Evolutionary conservation across 495 filamentous ascomycete genomes (phyloP).

Genomic region (Penicillium diatomitis): DNA sequence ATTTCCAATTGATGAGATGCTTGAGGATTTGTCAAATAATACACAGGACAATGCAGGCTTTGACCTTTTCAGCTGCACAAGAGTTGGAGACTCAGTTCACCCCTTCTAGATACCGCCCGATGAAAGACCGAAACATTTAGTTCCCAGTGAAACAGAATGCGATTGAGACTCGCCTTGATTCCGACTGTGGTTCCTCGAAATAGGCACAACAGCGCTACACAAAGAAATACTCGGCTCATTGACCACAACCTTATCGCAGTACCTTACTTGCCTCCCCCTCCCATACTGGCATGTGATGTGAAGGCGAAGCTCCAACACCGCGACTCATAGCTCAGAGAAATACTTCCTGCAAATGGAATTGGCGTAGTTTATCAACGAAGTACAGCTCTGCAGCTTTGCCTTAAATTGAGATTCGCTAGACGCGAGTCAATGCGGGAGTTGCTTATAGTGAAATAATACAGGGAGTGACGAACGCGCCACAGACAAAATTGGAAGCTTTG

Average conservation of each 20-base stretch:
- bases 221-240: too few relatives aligned
- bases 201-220: too few relatives aligned
- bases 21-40: too few relatives aligned
- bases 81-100: too few relatives aligned
- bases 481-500: constrained; percentile 39
- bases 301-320: constrained; percentile 13
- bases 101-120: too few relatives aligned
- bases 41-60: too few relatives aligned
- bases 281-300: not conserved
- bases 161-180: too few relatives aligned
- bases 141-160: too few relatives aligned
- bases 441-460: not conserved
- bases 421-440: not conserved
- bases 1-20: too few relatives aligned
- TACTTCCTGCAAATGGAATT: constrained; percentile 45
- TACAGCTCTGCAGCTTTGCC: constrained; percentile 32
- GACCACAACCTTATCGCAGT: not conserved
- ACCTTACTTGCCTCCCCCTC: not conserved
- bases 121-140: too few relatives aligned
- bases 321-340: constrained; percentile 46
- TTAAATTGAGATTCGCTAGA: constrained; percentile 38
- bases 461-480: constrained; percentile 32
- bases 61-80: too few relatives aligned
- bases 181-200: too few relatives aligned
- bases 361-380: constrained; percentile 48